phyloP scores from a whole-genome alignment of 441 rosid species.

The Erysimum cheiri region DNA sequence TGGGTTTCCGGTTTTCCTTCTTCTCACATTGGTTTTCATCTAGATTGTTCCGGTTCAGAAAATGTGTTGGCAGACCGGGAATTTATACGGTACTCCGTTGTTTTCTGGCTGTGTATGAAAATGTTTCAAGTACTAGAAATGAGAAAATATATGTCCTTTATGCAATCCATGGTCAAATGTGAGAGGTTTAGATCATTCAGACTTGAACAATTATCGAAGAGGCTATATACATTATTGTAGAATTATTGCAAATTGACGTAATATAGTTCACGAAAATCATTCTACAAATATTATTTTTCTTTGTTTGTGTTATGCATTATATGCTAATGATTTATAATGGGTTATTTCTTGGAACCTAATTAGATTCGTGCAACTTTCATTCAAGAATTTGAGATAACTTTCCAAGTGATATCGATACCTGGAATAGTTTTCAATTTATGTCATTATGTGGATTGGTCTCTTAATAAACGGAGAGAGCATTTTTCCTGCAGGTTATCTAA shows the following conservation, averaged over 20 bases:
- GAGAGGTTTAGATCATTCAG: background rate
- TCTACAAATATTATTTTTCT: background rate
- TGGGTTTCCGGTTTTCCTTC: constrained; percentile 45
- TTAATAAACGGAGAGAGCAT: background rate
- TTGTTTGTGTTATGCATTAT: background rate
- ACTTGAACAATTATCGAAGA: background rate
- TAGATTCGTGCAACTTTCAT: background rate
- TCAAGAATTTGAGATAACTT: background rate
- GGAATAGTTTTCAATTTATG: background rate
- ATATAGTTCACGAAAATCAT: background rate
- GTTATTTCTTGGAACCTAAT: background rate
- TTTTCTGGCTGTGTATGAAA: background rate
- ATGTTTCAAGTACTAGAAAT: constrained; percentile 11
- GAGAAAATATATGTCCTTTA: background rate
- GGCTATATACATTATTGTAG: background rate
- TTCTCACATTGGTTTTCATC: constrained; percentile 46
- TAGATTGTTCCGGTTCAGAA: constrained; percentile 11
- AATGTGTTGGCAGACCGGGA: constrained; percentile 8
- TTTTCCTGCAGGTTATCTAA: background rate
- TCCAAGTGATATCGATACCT: background rate
- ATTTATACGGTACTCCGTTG: background rate
- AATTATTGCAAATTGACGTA: background rate
- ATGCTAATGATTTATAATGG: background rate
- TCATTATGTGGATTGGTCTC: background rate
- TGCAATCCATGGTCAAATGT: background rate